Conservation (phyloP, 805 yeast genomes). For the Brettanomyces custersianus region DNA sequence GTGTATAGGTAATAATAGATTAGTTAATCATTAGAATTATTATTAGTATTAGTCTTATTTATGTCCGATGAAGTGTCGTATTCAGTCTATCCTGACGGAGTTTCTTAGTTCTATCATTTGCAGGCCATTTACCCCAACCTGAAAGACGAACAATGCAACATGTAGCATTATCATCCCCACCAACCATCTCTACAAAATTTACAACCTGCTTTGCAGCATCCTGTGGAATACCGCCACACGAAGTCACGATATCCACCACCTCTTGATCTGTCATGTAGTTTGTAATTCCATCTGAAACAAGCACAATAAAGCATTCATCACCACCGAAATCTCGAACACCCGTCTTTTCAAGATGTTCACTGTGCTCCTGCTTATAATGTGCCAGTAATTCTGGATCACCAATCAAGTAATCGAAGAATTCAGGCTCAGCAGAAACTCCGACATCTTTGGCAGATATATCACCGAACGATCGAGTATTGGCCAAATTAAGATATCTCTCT, state of each 20-base stretch:
- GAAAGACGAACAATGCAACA: conserved; percentile 68
- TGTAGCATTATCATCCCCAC: conserved; percentile 95
- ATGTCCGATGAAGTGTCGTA: not conserved
- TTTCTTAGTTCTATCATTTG: conserved; percentile 72
- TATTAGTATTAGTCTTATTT: conserved; percentile 5
- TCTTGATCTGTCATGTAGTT: conserved; percentile 82
- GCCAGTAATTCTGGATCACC: conserved; percentile 46
- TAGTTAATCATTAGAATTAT: too few relatives aligned
- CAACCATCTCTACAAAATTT: conserved; percentile 73
- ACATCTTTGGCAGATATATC: conserved; percentile 70
- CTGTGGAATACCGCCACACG: conserved; percentile 87
- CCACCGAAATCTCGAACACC: conserved; percentile 51
- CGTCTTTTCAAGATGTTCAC: conserved; percentile 10
- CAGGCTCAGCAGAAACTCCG: conserved; percentile 93
- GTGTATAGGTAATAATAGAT: too few relatives aligned
- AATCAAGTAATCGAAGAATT: conserved; percentile 56
- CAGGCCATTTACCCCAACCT: conserved; percentile 96
- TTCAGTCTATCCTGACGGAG: conserved; percentile 57
- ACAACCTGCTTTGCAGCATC: conserved; percentile 79
- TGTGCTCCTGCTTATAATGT: conserved; percentile 18
- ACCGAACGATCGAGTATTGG: conserved; percentile 93
- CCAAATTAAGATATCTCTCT: conserved; percentile 66
- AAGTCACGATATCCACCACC: conserved; percentile 73
- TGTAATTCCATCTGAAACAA: conserved; percentile 84
- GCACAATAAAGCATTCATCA: conserved; percentile 75